A percentile compares a stretch with the other conserved stretches of the same genome.
phyloP scores from a whole-genome alignment of 345 rosid genomes.

The Gynandropsis gynandra region DNA sequence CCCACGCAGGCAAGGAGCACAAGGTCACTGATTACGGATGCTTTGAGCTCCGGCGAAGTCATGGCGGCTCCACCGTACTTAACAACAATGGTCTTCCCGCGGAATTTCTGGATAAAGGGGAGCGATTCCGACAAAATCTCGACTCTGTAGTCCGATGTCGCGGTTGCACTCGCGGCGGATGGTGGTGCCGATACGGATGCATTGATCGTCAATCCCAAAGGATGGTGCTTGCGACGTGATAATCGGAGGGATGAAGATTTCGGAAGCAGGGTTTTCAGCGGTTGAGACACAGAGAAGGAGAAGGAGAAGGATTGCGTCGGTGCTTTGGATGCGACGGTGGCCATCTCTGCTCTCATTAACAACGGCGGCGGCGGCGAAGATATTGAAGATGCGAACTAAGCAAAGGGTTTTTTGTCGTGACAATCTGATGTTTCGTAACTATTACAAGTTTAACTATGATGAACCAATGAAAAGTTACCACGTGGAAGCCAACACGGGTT shows the following conservation, averaged over 20 bases:
- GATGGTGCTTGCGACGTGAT: conserved; percentile 17
- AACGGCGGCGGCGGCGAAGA: conserved; percentile 13
- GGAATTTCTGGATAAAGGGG: conserved; percentile 85
- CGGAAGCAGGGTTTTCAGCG: background rate
- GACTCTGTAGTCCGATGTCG: conserved; percentile 43
- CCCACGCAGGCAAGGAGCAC: conserved; percentile 85
- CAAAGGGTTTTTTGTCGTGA: conserved; percentile 2
- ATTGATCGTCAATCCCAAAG: conserved; percentile 19
- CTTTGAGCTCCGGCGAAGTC: conserved; percentile 62
- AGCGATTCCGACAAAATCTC: conserved; percentile 80
- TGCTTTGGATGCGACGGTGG: conserved; percentile 24
- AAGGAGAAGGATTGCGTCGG: conserved; percentile 24
- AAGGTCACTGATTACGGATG: conserved; percentile 65
- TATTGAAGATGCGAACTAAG: too few relatives aligned
- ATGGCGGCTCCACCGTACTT: conserved; percentile 97
- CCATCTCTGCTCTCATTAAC: conserved; percentile 22
- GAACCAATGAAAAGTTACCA: conserved; percentile 1
- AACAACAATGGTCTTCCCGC: conserved; percentile 85
- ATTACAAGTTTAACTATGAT: background rate
- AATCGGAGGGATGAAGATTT: conserved; percentile 19
- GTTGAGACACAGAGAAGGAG: conserved; percentile 12
- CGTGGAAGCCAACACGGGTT: background rate
- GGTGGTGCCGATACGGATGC: conserved; percentile 26
- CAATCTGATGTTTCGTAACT: background rate
- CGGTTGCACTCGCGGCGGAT: background rate